phyloP scores from a whole-genome alignment of 225 moss, liverwort and hornwort genomes.

The Bryoerythrophyllum caledonicum region DNA sequence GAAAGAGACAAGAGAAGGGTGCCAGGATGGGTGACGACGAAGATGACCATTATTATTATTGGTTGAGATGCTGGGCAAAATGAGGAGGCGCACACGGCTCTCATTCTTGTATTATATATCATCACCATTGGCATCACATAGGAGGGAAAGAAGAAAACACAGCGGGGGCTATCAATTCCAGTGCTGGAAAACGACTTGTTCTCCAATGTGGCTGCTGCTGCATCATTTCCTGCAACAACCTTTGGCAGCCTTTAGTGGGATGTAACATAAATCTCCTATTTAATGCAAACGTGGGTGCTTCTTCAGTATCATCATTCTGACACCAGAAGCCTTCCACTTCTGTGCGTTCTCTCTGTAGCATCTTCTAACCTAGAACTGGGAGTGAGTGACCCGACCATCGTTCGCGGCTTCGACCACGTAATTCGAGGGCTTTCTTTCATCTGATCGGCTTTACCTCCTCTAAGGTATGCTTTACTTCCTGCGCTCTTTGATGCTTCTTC shows the following conservation, averaged over 20 bases:
- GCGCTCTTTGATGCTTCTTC: not conserved
- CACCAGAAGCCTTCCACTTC: not conserved
- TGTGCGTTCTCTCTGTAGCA: conserved; percentile 2
- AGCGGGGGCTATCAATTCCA: conserved; percentile 28
- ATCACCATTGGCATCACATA: conserved; percentile 62
- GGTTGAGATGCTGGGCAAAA: conserved; percentile 37
- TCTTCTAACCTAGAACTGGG: conserved; percentile 5
- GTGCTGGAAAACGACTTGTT: conserved; percentile 67
- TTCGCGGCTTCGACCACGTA: conserved; percentile 15
- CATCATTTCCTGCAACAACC: conserved; percentile 47
- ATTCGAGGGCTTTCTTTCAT: not conserved
- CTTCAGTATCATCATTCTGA: conserved; percentile 34
- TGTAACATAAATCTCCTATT: conserved; percentile 66
- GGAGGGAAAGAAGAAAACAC: conserved; percentile 25
- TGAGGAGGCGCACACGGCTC: conserved; percentile 47
- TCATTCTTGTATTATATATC: conserved; percentile 71
- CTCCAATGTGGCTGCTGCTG: conserved; percentile 59
- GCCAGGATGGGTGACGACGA: conserved; percentile 37
- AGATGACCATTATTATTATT: conserved; percentile 3
- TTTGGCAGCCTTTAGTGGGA: conserved; percentile 55
- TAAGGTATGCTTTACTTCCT: conserved; percentile 18
- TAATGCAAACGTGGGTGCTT: conserved; percentile 60
- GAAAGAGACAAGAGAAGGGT: conserved; percentile 20
- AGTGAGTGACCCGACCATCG: conserved; percentile 19
- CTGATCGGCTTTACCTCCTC: not conserved